Conservation (phyloP, 306 rosid genomes). For the Begonia peltatifolia region DNA sequence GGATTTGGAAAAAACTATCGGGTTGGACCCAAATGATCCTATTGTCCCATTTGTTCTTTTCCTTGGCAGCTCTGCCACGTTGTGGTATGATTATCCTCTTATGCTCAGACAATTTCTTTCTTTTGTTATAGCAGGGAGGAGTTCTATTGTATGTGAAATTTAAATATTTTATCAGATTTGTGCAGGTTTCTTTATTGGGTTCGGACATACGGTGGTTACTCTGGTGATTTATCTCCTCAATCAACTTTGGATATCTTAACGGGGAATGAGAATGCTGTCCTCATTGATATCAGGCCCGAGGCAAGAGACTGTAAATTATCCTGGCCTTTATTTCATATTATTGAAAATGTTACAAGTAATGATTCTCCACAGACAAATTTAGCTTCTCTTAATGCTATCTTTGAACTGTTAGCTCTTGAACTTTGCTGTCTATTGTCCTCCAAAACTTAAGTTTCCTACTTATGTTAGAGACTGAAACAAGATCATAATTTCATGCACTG, state of each 20-base stretch:
- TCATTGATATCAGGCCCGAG: slow-evolving; percentile 79
- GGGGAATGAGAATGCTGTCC: slow-evolving; percentile 51
- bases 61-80: slow-evolving; percentile 61
- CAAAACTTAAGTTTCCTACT: too few species aligned
- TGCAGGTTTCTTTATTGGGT: slow-evolving; percentile 85
- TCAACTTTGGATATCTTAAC: slow-evolving; percentile 55
- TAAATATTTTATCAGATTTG: slow-evolving; percentile 55
- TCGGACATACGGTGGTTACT: slow-evolving; percentile 65
- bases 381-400: background rate
- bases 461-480: too few species aligned
- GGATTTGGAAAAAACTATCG: slow-evolving; percentile 66
- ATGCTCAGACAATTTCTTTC: slow-evolving; percentile 9
- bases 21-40: slow-evolving; percentile 93
- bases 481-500: too few species aligned
- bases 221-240: slow-evolving; percentile 86
- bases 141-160: slow-evolving; percentile 20
- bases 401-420: background rate
- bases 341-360: slow-evolving; percentile 9
- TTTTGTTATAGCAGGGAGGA: slow-evolving; percentile 8
- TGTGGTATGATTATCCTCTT: slow-evolving; percentile 58
- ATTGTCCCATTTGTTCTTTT: slow-evolving; percentile 56
- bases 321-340: slow-evolving; percentile 18
- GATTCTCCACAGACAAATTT: slow-evolving; percentile 2
- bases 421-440: background rate
- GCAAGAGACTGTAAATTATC: slow-evolving; percentile 39